A percentile compares a stretch with the other conserved stretches of the same genome.
Conservation (phyloP, 352 stramenopile genomes). For the Phytopythium ostracodes region DNA sequence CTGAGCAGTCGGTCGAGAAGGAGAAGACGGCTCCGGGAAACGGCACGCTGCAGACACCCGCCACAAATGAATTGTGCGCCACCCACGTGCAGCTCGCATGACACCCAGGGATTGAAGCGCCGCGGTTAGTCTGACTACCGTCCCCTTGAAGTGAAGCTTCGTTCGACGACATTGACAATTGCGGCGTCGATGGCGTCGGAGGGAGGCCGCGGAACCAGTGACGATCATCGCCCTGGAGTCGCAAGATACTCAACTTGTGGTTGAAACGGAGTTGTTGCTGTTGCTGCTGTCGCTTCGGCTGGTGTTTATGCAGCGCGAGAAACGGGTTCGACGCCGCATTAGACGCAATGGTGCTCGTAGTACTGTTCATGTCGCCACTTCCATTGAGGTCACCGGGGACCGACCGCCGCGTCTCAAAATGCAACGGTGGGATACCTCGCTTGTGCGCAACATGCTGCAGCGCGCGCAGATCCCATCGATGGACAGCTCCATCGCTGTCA, state of each 20-base stretch:
- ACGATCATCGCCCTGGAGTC: slow-evolving; percentile 2
- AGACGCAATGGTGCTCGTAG: neutral
- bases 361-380: neutral
- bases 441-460: slow-evolving; percentile 17
- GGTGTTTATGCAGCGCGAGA: neutral
- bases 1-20: slow-evolving; percentile 30
- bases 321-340: neutral
- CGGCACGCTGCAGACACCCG: slow-evolving; percentile 28
- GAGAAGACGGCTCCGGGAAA: slow-evolving; percentile 47
- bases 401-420: neutral
- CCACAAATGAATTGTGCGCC: slow-evolving; percentile 33
- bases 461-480: slow-evolving; percentile 22
- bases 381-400: neutral
- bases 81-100: slow-evolving; percentile 31
- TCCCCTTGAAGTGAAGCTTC: neutral
- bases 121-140: neutral
- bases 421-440: neutral
- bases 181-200: neutral
- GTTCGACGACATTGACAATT: neutral
- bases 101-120: slow-evolving; percentile 5
- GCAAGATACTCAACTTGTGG: slow-evolving; percentile 3
- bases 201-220: neutral
- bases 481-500: slow-evolving; percentile 9
- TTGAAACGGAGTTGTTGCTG: neutral
- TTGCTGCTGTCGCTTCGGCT: neutral